Percentiles rank a stretch among this genome's conserved stretches.
Conservation (phyloP, 768 basidiomycete genomes). For the Kondoa subrosea region DNA sequence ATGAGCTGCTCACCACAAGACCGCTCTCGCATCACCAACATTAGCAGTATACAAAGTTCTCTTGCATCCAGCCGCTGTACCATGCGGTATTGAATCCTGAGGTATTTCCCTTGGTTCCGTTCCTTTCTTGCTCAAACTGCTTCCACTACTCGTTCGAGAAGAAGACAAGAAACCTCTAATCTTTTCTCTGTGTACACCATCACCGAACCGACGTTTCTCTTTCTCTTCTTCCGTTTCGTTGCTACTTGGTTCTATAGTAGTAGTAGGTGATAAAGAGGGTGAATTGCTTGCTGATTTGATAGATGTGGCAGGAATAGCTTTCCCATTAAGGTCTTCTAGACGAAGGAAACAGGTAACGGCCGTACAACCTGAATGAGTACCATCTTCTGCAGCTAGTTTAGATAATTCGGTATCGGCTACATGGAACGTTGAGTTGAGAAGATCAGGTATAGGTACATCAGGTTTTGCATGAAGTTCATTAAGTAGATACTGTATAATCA, state of each 20-base stretch:
- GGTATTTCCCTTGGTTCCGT: conserved; percentile 17
- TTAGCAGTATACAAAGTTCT: conserved; percentile 69
- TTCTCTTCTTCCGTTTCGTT: conserved; percentile 1
- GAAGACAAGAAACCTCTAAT: conserved; percentile 7
- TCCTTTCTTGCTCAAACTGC: conserved; percentile 1
- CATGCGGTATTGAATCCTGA: background rate
- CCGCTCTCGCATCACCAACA: conserved; percentile 87
- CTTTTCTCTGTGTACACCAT: conserved; percentile 13
- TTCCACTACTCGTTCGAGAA: background rate
- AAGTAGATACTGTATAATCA: conserved; percentile 43
- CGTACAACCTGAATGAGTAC: conserved; percentile 79
- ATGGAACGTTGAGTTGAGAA: conserved; percentile 88
- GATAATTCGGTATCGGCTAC: conserved; percentile 71
- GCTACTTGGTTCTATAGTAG: background rate
- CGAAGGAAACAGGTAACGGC: conserved; percentile 91
- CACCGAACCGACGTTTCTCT: conserved; percentile 13
- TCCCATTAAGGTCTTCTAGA: conserved; percentile 60
- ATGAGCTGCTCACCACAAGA: conserved; percentile 45
- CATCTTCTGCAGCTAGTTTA: conserved; percentile 64
- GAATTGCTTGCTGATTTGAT: background rate
- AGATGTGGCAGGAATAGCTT: conserved; percentile 17
- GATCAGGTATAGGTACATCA: conserved; percentile 53
- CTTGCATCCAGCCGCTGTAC: conserved; percentile 29
- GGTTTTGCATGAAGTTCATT: conserved; percentile 45
- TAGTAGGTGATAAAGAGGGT: background rate